Conservation (phyloP, 2,329 filamentous ascomycete genomes). For the Zalaria sp. region DNA sequence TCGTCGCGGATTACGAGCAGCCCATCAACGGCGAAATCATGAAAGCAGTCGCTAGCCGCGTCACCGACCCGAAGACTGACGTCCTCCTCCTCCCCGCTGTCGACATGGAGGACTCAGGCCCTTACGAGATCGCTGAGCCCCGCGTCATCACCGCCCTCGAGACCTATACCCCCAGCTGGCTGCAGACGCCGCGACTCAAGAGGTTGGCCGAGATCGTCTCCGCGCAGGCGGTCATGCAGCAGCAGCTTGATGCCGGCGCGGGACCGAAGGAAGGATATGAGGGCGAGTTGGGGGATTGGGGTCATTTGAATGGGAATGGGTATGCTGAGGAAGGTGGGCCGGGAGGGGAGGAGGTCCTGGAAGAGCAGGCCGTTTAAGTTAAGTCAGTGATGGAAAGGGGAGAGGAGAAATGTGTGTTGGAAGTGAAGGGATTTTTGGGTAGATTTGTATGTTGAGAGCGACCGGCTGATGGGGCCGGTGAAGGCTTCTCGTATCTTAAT, state of each 20-base stretch:
- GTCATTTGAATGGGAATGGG: constrained; percentile 3
- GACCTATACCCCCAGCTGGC: constrained; percentile 96
- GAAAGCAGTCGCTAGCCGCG: constrained; percentile 94
- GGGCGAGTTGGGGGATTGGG: constrained; percentile 5
- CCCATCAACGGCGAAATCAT: constrained; percentile 99
- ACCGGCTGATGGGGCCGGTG: no score
- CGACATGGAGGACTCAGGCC: constrained; percentile 97
- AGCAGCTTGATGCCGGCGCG: constrained; percentile 17
- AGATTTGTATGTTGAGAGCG: no score
- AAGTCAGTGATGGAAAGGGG: no score
- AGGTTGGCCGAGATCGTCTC: constrained; percentile 96
- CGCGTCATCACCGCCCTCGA: constrained; percentile 90
- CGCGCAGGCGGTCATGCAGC: constrained; percentile 83
- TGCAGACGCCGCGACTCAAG: constrained; percentile 91
- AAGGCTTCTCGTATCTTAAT: no score
- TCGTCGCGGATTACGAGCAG: constrained; percentile 97
- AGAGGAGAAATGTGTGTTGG: no score
- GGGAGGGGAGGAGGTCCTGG: no score
- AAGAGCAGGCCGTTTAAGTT: no score
- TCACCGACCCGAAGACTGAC: constrained; percentile 89
- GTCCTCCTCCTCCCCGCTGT: constrained; percentile 86
- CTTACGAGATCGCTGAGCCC: constrained; percentile 96
- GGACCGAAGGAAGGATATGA: constrained; percentile 3
- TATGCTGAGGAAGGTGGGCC: not conserved
- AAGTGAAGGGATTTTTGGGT: no score